Percentiles rank a stretch among this genome's conserved stretches.
These are phyloP conservation scores for Asterionellopsis glacialis DNA, from an alignment of 108 stramenopile species.

Conservation along the genomic window DNA sequence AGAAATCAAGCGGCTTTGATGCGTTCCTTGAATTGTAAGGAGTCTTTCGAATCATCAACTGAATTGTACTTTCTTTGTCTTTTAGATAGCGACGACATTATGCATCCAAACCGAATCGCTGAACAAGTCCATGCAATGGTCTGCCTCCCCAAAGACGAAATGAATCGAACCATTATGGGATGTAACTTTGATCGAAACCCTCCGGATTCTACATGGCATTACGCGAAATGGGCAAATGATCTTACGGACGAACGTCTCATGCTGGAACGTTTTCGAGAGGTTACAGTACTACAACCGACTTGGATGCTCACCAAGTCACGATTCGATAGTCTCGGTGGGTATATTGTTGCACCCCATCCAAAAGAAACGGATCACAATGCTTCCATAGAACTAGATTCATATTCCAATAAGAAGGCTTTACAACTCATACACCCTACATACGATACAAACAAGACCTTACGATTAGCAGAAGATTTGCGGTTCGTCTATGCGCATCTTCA, in stretches of 20 bases:
- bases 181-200: slow-evolving; percentile 78
- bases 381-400: background rate
- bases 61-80: slow-evolving; percentile 55
- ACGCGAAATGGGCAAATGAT: slow-evolving; percentile 81
- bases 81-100: slow-evolving; percentile 81
- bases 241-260: slow-evolving; percentile 65
- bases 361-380: background rate
- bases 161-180: slow-evolving; percentile 60
- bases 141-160: slow-evolving; percentile 15
- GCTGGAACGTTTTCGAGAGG: slow-evolving; percentile 81
- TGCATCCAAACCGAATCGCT: slow-evolving; percentile 63
- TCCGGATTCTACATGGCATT: slow-evolving; percentile 84
- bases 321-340: slow-evolving; percentile 72
- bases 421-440: slow-evolving; percentile 35
- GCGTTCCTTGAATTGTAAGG: slow-evolving; percentile 2
- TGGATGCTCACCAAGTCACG: slow-evolving; percentile 63
- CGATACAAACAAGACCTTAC: slow-evolving; percentile 39
- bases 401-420: slow-evolving; percentile 1
- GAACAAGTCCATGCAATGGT: slow-evolving; percentile 65
- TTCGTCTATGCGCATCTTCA: slow-evolving; percentile 81
- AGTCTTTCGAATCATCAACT: background rate
- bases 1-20: slow-evolving; percentile 72
- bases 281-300: slow-evolving; percentile 87
- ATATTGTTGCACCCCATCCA: slow-evolving; percentile 51
- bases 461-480: slow-evolving; percentile 85